phyloP scores from a whole-genome alignment of 306 rosid genomes.

The Vigna mungo region DNA sequence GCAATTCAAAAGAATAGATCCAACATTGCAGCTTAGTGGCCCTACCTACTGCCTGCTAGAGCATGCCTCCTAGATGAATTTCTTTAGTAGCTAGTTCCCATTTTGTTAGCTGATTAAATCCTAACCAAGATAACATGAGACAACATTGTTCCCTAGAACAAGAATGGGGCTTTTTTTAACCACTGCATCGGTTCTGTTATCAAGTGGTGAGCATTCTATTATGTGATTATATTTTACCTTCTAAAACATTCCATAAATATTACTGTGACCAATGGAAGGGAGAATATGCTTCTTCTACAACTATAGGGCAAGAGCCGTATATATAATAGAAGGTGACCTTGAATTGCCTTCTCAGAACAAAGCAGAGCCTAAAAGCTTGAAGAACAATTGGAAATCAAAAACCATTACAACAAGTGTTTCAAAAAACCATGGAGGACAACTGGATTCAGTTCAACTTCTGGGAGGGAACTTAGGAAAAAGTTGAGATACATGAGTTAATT shows the following conservation, averaged over 20 bases:
- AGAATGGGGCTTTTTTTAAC: constrained; percentile 3
- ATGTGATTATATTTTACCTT: not conserved
- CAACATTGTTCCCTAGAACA: not conserved
- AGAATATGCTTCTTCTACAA: constrained; percentile 14
- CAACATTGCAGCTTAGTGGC: constrained; percentile 9
- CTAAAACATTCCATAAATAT: constrained; percentile 1
- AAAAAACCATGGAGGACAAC: not conserved
- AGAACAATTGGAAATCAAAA: not conserved
- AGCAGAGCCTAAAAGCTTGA: not conserved
- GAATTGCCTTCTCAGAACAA: not conserved
- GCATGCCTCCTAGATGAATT: not conserved
- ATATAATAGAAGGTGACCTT: not conserved
- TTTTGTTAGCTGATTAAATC: constrained; percentile 36
- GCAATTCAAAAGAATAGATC: not conserved
- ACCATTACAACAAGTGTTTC: not conserved
- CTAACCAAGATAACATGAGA: constrained; percentile 28
- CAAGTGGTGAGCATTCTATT: constrained; percentile 16
- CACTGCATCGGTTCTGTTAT: not conserved
- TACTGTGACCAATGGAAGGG: constrained; percentile 18
- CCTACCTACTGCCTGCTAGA: not conserved
- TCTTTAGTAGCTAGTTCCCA: constrained; percentile 29
- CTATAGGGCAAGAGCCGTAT: constrained; percentile 19
- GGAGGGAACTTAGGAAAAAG: not conserved
- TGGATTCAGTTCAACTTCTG: not conserved
- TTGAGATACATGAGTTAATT: not conserved